These are phyloP conservation scores for Penicillium coffeae DNA, from an alignment of 495 filamentous ascomycete genomes.

Conservation along the genomic window DNA sequence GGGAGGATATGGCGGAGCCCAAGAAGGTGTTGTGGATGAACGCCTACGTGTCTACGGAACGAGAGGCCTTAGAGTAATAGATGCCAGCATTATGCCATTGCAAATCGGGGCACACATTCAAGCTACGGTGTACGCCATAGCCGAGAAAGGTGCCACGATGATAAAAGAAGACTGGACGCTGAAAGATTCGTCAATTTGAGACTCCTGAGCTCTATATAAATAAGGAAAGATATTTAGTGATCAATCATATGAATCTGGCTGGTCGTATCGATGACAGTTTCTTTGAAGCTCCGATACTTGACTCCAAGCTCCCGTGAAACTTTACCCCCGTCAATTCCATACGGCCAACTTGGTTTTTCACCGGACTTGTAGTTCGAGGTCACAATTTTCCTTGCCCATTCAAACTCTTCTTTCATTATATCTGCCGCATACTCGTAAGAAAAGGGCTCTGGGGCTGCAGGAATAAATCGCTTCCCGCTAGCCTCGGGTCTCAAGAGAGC, in stretches of 20 bases:
- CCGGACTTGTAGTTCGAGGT: constrained; percentile 25
- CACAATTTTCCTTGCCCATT: constrained; percentile 21
- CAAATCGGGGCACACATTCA: constrained; percentile 47
- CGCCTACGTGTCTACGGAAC: constrained; percentile 46
- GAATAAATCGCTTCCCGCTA: constrained; percentile 34
- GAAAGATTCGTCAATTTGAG: too few relatives aligned
- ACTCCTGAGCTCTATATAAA: too few relatives aligned
- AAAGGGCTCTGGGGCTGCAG: constrained; percentile 33
- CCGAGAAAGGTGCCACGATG: constrained; percentile 51
- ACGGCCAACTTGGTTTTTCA: constrained; percentile 22
- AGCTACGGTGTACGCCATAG: constrained; percentile 51
- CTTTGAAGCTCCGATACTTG: constrained; percentile 31
- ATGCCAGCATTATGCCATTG: constrained; percentile 48
- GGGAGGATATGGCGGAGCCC: background rate
- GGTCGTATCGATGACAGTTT: constrained; percentile 31
- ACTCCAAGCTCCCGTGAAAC: constrained; percentile 37
- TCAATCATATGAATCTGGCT: constrained; percentile 53
- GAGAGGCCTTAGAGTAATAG: constrained; percentile 48
- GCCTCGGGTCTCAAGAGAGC: constrained; percentile 29
- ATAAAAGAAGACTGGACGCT: constrained; percentile 24
- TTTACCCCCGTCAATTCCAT: constrained; percentile 38
- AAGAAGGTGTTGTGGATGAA: constrained; percentile 53
- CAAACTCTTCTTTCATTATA: constrained; percentile 32
- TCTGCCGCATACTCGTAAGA: constrained; percentile 36
- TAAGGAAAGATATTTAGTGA: too few relatives aligned